Percentiles rank a stretch among this genome's conserved stretches.
Conservation (phyloP, 768 basidiomycete species). For the Amanita subjunquillea region DNA sequence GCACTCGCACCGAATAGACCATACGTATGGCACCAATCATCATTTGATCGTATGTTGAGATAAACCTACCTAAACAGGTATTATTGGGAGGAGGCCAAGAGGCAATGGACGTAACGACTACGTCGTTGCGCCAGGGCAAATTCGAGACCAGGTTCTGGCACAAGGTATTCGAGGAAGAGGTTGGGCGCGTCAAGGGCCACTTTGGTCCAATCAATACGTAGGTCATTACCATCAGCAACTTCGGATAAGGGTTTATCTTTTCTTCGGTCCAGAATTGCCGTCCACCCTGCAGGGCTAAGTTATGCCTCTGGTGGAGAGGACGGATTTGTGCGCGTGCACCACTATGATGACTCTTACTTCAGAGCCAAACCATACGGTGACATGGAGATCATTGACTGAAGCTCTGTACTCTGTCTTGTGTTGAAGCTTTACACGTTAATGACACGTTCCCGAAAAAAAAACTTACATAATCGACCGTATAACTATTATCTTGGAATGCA, state of each 20-base stretch:
- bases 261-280: constrained; percentile 58
- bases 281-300: constrained; percentile 78
- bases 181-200: constrained; percentile 94
- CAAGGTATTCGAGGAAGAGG: constrained; percentile 92
- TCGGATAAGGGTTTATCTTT: neutral
- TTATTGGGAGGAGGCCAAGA: constrained; percentile 96
- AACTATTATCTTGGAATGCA: too few species aligned
- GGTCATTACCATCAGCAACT: constrained; percentile 20
- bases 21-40: constrained; percentile 42
- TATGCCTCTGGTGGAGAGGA: constrained; percentile 97
- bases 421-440: too few species aligned
- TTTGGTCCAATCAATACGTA: constrained; percentile 96
- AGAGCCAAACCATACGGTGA: constrained; percentile 87
- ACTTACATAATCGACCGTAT: neutral
- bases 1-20: constrained; percentile 76
- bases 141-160: constrained; percentile 99
- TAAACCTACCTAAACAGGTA: constrained; percentile 33
- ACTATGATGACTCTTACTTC: constrained; percentile 94
- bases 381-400: constrained; percentile 52
- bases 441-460: too few species aligned
- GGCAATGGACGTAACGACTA: constrained; percentile 95
- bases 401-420: neutral
- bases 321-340: constrained; percentile 85
- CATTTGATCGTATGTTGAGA: neutral
- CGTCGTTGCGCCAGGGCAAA: constrained; percentile 87